A percentile compares a stretch with the other conserved stretches of the same genome.
These are phyloP conservation scores for Fusarium sterilihyphosum DNA, from an alignment of 2,329 filamentous ascomycete genomes.

Conservation along the genomic window DNA sequence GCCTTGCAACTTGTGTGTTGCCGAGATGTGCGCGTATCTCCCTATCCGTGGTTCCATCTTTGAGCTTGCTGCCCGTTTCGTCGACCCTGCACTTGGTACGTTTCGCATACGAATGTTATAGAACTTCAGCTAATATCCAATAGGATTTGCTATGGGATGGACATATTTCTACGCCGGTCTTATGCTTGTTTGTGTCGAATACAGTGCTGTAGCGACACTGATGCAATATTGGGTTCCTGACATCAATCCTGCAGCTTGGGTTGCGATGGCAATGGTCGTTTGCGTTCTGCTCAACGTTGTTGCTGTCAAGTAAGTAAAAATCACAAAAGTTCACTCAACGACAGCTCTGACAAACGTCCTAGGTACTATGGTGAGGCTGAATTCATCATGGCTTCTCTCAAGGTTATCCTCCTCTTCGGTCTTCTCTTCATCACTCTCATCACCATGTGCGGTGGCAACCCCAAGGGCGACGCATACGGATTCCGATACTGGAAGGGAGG, in stretches of 20 bases:
- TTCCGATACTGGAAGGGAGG: slow-evolving; percentile 65
- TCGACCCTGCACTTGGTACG: slow-evolving; percentile 62
- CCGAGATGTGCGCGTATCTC: slow-evolving; percentile 67
- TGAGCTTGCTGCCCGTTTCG: slow-evolving; percentile 63
- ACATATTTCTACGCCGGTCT: slow-evolving; percentile 60
- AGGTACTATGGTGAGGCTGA: slow-evolving; percentile 56
- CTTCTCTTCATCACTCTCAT: slow-evolving; percentile 72
- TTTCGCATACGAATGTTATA: background rate
- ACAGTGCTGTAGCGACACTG: slow-evolving; percentile 56
- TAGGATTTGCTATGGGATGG: slow-evolving; percentile 62
- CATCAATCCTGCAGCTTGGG: slow-evolving; percentile 59
- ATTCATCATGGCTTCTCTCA: slow-evolving; percentile 66
- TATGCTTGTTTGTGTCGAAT: slow-evolving; percentile 58
- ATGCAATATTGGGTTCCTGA: slow-evolving; percentile 56
- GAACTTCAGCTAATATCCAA: background rate
- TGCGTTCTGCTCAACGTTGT: slow-evolving; percentile 59
- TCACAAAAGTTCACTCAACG: rapidly evolving
- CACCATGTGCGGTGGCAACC: slow-evolving; percentile 75
- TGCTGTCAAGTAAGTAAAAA: slow-evolving; percentile 51
- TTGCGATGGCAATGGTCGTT: slow-evolving; percentile 57
- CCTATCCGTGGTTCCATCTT: slow-evolving; percentile 65
- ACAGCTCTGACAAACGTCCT: background rate
- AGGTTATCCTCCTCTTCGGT: slow-evolving; percentile 61
- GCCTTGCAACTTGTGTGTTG: slow-evolving; percentile 58
- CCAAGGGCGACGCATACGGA: slow-evolving; percentile 69